phyloP scores from a whole-genome alignment of 1,139 yeast genomes.

The Suhomyces taliae region DNA sequence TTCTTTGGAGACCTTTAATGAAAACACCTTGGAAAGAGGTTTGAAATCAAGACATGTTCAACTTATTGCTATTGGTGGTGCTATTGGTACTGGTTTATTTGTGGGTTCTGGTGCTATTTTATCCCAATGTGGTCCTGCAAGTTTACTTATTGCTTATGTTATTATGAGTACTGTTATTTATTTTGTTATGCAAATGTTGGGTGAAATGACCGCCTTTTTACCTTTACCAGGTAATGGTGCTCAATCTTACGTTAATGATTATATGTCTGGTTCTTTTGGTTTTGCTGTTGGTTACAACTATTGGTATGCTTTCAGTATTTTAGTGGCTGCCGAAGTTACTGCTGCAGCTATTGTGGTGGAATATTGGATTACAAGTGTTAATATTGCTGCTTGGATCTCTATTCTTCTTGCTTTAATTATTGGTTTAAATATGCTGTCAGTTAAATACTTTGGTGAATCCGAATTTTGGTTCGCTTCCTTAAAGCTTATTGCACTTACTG shows the following conservation, averaged over 20 bases:
- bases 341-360: conserved; percentile 53
- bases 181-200: conserved; percentile 57
- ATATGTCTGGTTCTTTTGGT: conserved; percentile 37
- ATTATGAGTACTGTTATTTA: conserved; percentile 54
- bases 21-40: conserved; percentile 32
- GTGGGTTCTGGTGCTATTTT: conserved; percentile 52
- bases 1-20: conserved; percentile 19
- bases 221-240: conserved; percentile 52
- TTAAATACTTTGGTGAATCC: conserved; percentile 60
- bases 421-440: conserved; percentile 43
- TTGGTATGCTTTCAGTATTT: conserved; percentile 50
- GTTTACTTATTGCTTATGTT: conserved; percentile 46
- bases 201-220: conserved; percentile 61
- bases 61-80: conserved; percentile 41
- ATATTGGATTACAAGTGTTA: conserved; percentile 56
- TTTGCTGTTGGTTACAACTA: conserved; percentile 52
- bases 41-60: conserved; percentile 40
- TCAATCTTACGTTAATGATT: conserved; percentile 38
- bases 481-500: conserved; percentile 36
- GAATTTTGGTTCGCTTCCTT: conserved; percentile 68
- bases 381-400: conserved; percentile 56
- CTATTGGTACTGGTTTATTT: conserved; percentile 44
- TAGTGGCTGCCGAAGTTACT: conserved; percentile 51
- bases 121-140: conserved; percentile 51
- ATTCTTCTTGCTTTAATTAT: conserved; percentile 43